phyloP scores from a whole-genome alignment of 139 green algal genomes.

The Volvox reticuliferus region DNA sequence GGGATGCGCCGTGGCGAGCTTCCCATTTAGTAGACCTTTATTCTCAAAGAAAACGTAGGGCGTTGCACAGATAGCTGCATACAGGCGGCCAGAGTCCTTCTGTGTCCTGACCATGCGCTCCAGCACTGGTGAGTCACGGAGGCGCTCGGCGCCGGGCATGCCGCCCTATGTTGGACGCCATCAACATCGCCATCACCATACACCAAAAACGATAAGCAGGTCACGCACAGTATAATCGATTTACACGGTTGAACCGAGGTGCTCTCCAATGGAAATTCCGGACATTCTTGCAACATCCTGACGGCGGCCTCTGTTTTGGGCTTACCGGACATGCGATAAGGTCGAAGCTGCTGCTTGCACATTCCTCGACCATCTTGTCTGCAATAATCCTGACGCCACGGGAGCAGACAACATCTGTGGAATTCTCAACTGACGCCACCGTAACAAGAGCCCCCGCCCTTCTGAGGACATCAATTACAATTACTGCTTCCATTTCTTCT shows the following conservation, averaged over 20 bases:
- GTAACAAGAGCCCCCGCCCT: conserved; percentile 76
- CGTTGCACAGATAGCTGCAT: conserved; percentile 95
- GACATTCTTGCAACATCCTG: not conserved
- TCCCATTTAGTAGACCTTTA: conserved; percentile 81
- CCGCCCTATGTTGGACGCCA: conserved; percentile 74
- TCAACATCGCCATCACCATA: not conserved
- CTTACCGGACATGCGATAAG: conserved; percentile 88
- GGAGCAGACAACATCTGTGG: conserved; percentile 63
- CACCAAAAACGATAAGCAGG: too few relatives aligned
- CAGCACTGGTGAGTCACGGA: conserved; percentile 81
- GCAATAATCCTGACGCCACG: conserved; percentile 87
- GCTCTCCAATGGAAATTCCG: not conserved
- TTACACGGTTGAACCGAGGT: not conserved
- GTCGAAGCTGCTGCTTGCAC: conserved; percentile 74
- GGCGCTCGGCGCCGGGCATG: conserved; percentile 93
- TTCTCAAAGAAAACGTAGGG: conserved; percentile 91
- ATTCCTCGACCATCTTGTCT: conserved; percentile 77
- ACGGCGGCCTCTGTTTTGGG: not conserved
- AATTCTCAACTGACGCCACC: conserved; percentile 87
- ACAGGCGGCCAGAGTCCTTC: conserved; percentile 54
- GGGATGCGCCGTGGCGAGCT: conserved; percentile 90
- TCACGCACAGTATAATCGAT: too few relatives aligned
- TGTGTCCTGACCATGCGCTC: conserved; percentile 77
- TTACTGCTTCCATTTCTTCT: conserved; percentile 94
- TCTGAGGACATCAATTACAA: conserved; percentile 93